A percentile compares a stretch with the other conserved stretches of the same genome.
These are phyloP conservation scores for Myochromella boudieri DNA, from an alignment of 768 basidiomycete species.

Conservation along the genomic window DNA sequence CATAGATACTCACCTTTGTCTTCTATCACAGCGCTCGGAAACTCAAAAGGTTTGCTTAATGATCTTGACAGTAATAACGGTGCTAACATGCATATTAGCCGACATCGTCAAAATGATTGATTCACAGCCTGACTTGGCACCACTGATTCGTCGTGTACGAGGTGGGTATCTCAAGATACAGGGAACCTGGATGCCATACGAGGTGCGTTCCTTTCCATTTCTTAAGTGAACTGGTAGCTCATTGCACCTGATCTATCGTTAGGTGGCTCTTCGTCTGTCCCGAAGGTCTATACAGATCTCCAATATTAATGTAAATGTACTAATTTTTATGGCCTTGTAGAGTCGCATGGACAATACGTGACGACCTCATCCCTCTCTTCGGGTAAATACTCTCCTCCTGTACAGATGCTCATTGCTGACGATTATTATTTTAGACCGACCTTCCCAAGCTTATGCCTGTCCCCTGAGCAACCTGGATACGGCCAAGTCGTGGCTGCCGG, in stretches of 20 bases:
- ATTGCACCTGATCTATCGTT: constrained; percentile 6
- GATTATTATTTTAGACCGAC: constrained; percentile 49
- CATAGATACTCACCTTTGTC: constrained; percentile 6
- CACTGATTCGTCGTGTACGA: constrained; percentile 78
- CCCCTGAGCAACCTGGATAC: constrained; percentile 84
- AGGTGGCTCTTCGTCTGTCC: constrained; percentile 80
- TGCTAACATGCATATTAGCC: constrained; percentile 43
- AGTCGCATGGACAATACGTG: constrained; percentile 86
- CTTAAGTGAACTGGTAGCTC: neutral
- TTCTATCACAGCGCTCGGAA: constrained; percentile 63
- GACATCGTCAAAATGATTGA: constrained; percentile 94
- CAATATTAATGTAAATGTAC: constrained; percentile 11
- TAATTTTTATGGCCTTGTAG: constrained; percentile 36
- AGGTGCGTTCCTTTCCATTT: constrained; percentile 43
- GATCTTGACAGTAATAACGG: neutral
- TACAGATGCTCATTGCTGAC: constrained; percentile 1
- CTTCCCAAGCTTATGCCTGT: constrained; percentile 80
- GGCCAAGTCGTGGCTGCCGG: constrained; percentile 75
- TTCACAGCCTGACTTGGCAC: constrained; percentile 84
- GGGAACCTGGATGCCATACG: constrained; percentile 93
- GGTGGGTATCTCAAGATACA: constrained; percentile 92
- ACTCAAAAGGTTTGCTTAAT: constrained; percentile 70
- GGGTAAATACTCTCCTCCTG: constrained; percentile 48
- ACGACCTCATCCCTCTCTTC: constrained; percentile 85
- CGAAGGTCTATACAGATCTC: constrained; percentile 57